phyloP scores from a whole-genome alignment of 2,329 filamentous ascomycete genomes.

The Cordyceps farinosa region DNA sequence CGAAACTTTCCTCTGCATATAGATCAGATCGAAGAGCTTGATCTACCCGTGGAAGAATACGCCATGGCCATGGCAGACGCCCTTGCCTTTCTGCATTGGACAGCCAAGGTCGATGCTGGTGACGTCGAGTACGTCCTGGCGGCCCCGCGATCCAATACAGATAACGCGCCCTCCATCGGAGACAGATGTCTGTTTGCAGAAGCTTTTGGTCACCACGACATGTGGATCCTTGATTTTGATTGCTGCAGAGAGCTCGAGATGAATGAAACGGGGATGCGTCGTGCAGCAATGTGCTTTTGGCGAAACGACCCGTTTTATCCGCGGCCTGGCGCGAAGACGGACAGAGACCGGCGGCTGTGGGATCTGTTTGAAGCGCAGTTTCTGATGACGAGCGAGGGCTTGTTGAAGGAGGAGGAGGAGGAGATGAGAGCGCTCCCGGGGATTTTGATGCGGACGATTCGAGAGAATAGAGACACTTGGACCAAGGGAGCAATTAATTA shows the following conservation, averaged over 20 bases:
- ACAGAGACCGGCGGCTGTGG: constrained; percentile 24
- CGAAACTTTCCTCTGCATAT: constrained; percentile 48
- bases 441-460: not conserved
- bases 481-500: too few species aligned
- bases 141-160: constrained; percentile 18
- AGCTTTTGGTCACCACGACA: constrained; percentile 30
- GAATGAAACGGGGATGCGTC: constrained; percentile 37
- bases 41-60: constrained; percentile 34
- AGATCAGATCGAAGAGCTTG: constrained; percentile 46
- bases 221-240: constrained; percentile 50
- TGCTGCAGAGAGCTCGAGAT: constrained; percentile 33
- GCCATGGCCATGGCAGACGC: constrained; percentile 45
- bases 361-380: constrained; percentile 21
- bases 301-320: constrained; percentile 52
- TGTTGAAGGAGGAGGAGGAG: not conserved
- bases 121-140: constrained; percentile 56
- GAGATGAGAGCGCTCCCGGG: not conserved
- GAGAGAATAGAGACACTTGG: too few species aligned
- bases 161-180: not conserved
- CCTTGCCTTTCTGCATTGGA: constrained; percentile 50
- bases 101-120: constrained; percentile 43
- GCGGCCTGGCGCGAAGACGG: constrained; percentile 27
- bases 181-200: not conserved
- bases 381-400: not conserved
- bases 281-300: constrained; percentile 42